Evolutionary conservation across 352 stramenopile species (phyloP).

Genomic region (Phytophthora europaea): DNA sequence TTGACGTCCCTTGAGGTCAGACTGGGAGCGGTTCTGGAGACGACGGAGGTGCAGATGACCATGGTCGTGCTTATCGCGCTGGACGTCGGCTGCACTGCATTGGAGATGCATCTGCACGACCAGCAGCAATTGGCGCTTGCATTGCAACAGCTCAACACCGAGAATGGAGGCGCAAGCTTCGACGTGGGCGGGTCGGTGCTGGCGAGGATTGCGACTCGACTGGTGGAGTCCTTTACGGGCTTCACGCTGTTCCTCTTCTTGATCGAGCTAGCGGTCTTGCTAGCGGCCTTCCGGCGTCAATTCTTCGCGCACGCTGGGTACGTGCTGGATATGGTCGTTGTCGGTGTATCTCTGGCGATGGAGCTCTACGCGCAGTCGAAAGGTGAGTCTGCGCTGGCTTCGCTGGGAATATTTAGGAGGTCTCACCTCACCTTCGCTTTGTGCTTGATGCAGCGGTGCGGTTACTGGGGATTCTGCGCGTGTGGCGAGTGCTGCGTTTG

Average conservation of each 20-base stretch:
- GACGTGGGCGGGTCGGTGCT: conserved; percentile 12
- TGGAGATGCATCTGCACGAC: conserved; percentile 50
- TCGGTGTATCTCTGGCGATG: conserved; percentile 38
- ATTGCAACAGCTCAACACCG: conserved; percentile 19
- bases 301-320: conserved; percentile 79
- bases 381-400: conserved; percentile 39
- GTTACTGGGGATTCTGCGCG: conserved; percentile 59
- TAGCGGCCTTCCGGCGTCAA: conserved; percentile 48
- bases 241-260: conserved; percentile 75
- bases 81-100: conserved; percentile 53
- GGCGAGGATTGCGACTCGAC: conserved; percentile 31
- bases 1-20: conserved; percentile 17
- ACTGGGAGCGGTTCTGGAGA: conserved; percentile 61
- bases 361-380: conserved; percentile 68
- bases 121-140: conserved; percentile 38
- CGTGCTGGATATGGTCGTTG: conserved; percentile 51
- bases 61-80: conserved; percentile 62
- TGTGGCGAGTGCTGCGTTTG: conserved; percentile 74
- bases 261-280: conserved; percentile 59
- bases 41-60: conserved; percentile 55
- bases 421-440: conserved; percentile 8
- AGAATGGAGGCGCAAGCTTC: not conserved
- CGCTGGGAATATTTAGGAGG: not conserved
- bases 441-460: conserved; percentile 41
- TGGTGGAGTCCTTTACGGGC: conserved; percentile 64